These are phyloP conservation scores for Silybum marianum DNA, from an alignment of 129 eudicot genomes.

Conservation along the genomic window DNA sequence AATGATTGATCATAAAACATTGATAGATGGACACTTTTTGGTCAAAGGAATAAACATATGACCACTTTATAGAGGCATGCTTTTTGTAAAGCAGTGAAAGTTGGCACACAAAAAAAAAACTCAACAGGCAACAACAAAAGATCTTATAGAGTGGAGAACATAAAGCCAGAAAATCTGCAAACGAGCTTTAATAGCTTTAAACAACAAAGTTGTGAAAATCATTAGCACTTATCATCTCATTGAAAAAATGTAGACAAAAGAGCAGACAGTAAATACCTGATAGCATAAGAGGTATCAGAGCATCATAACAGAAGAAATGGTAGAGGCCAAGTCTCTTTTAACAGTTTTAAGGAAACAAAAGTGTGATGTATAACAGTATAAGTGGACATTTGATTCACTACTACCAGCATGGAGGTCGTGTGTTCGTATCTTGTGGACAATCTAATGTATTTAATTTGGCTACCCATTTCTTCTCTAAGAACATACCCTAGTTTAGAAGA, in stretches of 20 bases:
- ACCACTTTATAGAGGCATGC: constrained; percentile 15
- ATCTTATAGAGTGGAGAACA: constrained; percentile 18
- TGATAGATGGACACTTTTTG: constrained; percentile 12
- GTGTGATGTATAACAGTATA: no score
- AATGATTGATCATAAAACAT: constrained; percentile 11
- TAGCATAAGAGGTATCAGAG: neutral
- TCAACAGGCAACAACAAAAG: constrained; percentile 1
- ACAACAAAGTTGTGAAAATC: constrained; percentile 18
- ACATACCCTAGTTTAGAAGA: neutral
- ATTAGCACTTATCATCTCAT: constrained; percentile 12
- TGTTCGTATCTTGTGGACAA: neutral
- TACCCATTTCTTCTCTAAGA: neutral
- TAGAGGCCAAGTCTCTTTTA: neutral
- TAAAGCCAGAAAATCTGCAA: neutral
- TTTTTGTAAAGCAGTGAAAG: constrained; percentile 9
- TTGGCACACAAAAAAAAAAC: neutral
- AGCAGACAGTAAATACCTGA: neutral
- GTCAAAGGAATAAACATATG: constrained; percentile 29
- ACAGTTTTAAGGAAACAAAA: no score
- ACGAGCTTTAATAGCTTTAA: constrained; percentile 3
- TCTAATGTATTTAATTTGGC: neutral
- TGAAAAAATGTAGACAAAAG: neutral
- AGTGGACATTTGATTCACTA: no score
- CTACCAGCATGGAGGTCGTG: neutral
- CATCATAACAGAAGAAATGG: neutral